These are phyloP conservation scores for Shiraia bambusicola DNA, from an alignment of 2,329 filamentous ascomycete genomes.

Conservation along the genomic window DNA sequence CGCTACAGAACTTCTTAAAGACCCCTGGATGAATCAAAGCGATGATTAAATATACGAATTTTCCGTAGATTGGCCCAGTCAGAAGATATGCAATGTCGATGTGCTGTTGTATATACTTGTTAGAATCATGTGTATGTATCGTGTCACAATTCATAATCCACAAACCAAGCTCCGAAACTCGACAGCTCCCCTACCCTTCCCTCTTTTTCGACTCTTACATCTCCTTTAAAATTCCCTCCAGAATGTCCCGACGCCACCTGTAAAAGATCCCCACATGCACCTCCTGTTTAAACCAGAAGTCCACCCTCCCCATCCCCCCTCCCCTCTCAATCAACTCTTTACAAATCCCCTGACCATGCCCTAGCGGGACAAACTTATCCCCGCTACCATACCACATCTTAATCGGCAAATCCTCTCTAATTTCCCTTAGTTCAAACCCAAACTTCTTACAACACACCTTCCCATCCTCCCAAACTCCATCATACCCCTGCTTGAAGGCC, in stretches of 20 bases:
- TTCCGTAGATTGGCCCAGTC: no score
- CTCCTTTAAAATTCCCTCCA: not conserved
- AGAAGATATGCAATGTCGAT: no score
- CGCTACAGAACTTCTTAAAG: constrained; percentile 23
- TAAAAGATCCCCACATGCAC: constrained; percentile 27
- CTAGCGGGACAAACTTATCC: constrained; percentile 35
- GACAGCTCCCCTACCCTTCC: no score
- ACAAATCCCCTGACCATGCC: constrained; percentile 36
- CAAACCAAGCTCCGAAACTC: no score
- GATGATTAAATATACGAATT: no score
- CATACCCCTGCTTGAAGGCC: constrained; percentile 35
- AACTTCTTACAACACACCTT: constrained; percentile 27
- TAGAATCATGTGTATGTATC: no score
- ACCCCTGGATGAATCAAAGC: constrained; percentile 20
- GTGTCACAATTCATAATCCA: no score
- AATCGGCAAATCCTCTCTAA: constrained; percentile 39
- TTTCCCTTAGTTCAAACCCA: constrained; percentile 42
- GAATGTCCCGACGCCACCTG: constrained; percentile 6
- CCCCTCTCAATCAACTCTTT: constrained; percentile 29
- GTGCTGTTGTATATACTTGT: no score
- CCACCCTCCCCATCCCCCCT: constrained; percentile 22
- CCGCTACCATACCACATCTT: constrained; percentile 42
- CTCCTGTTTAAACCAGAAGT: constrained; percentile 35
- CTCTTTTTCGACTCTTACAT: not conserved
- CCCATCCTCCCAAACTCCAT: constrained; percentile 34